phyloP scores from a whole-genome alignment of 2,329 filamentous ascomycete genomes.

The Diaporthe vexans region DNA sequence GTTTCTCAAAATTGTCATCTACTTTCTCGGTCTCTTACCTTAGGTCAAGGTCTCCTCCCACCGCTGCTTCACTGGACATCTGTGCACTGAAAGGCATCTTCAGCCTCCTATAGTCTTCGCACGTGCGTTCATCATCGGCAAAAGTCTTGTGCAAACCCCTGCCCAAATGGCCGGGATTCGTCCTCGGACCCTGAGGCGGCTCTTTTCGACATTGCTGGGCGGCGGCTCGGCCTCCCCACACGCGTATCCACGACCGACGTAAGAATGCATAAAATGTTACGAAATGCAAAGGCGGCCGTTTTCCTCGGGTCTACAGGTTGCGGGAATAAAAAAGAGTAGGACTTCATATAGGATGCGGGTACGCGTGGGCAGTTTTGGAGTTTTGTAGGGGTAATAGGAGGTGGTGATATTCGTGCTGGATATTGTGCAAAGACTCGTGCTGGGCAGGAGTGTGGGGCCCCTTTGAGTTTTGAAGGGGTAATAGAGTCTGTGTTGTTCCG shows the following conservation, averaged over 20 bases:
- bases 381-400: slow-evolving; percentile 24
- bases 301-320: not conserved
- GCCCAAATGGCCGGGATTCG: not conserved
- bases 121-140: not conserved
- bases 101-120: not conserved
- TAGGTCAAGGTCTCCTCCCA: not conserved
- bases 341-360: not conserved
- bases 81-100: not conserved
- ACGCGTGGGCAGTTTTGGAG: not conserved
- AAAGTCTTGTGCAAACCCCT: not conserved
- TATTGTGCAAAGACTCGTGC: slow-evolving; percentile 12
- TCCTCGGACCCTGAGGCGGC: not conserved
- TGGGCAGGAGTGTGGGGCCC: not conserved
- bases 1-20: not conserved
- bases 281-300: not conserved
- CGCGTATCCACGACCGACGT: slow-evolving; percentile 4
- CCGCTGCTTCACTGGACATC: not conserved
- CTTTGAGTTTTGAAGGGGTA: slow-evolving; percentile 9
- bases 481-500: slow-evolving; percentile 1
- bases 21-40: not conserved
- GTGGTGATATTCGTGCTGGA: slow-evolving; percentile 1
- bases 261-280: slow-evolving; percentile 3
- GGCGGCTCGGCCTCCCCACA: slow-evolving; percentile 1
- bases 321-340: not conserved
- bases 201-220: not conserved